Percentiles rank a stretch among this genome's conserved stretches.
Conservation (phyloP, 1,284 basidiomycete genomes). For the Trametes sp. region DNA sequence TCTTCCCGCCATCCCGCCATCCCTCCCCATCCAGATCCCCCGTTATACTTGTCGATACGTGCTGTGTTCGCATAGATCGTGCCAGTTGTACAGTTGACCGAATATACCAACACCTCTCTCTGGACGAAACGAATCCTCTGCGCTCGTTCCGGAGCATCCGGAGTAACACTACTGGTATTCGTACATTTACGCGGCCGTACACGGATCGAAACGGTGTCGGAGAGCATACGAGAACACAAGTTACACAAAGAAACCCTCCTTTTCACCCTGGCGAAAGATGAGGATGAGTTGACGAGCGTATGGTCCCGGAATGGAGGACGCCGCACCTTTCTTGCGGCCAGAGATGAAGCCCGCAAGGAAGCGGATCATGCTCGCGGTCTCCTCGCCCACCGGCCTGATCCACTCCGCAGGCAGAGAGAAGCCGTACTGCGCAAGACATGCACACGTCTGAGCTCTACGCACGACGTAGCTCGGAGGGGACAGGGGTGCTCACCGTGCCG, state of each 20-base stretch:
- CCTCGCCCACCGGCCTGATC: conserved; percentile 83
- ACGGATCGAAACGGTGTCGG: not conserved
- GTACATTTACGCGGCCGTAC: not conserved
- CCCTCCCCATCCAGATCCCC: not conserved
- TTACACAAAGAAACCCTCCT: not conserved
- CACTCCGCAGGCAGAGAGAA: conserved; percentile 77
- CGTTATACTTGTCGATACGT: conserved; percentile 3
- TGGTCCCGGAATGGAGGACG: too few relatives aligned
- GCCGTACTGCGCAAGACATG: conserved; percentile 64
- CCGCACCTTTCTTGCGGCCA: conserved; percentile 24
- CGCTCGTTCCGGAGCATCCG: not conserved
- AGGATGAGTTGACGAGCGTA: too few relatives aligned
- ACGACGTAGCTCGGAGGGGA: not conserved
- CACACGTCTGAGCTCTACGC: not conserved
- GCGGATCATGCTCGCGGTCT: conserved; percentile 69
- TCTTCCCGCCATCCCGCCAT: too few relatives aligned
- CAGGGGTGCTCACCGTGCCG: conserved; percentile 64
- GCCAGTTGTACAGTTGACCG: conserved; percentile 3
- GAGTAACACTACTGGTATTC: too few relatives aligned
- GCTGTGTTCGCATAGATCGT: conserved; percentile 17
- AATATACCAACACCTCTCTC: conserved; percentile 21
- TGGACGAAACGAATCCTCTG: not conserved
- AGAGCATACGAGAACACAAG: not conserved
- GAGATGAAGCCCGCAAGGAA: conserved; percentile 76
- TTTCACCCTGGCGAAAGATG: not conserved